Conservation (phyloP, 768 basidiomycete species). For the Hericium coralloides region DNA sequence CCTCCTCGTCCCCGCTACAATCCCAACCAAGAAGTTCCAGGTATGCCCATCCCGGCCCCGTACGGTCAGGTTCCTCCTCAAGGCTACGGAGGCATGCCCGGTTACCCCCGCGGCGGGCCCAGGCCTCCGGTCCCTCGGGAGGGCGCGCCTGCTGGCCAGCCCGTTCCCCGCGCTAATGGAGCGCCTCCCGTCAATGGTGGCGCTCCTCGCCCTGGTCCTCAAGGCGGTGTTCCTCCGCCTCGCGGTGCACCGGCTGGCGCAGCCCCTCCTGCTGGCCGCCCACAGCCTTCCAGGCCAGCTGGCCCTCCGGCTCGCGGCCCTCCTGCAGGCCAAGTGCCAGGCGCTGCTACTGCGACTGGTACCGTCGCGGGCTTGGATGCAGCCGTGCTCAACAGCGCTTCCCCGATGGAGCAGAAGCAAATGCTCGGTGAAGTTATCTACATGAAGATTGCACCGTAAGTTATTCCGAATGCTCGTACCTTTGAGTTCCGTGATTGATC, state of each 20-base stretch:
- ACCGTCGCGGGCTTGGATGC: constrained; percentile 53
- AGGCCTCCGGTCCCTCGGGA: constrained; percentile 60
- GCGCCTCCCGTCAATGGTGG: constrained; percentile 32
- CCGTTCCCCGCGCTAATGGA: constrained; percentile 58
- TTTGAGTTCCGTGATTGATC: constrained; percentile 2
- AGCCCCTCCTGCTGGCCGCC: constrained; percentile 32
- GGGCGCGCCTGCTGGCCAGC: constrained; percentile 44
- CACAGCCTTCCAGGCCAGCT: constrained; percentile 23
- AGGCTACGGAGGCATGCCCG: constrained; percentile 60
- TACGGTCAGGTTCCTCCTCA: constrained; percentile 71
- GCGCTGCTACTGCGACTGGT: constrained; percentile 37
- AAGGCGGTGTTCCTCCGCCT: constrained; percentile 35
- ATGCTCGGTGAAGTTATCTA: constrained; percentile 97
- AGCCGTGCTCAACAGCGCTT: constrained; percentile 47
- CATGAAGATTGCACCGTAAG: constrained; percentile 79
- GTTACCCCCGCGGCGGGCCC: constrained; percentile 54
- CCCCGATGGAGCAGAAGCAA: constrained; percentile 91
- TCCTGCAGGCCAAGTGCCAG: constrained; percentile 25
- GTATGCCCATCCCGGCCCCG: constrained; percentile 67
- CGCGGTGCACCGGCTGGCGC: constrained; percentile 32
- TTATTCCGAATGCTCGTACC: constrained; percentile 16
- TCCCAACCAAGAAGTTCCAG: constrained; percentile 61
- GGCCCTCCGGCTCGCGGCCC: constrained; percentile 26
- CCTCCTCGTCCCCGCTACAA: constrained; percentile 82
- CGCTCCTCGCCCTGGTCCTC: constrained; percentile 58